Base-by-base conservation (phyloP, 768 basidiomycete species). In the Tephrocybe sp. region DNA sequence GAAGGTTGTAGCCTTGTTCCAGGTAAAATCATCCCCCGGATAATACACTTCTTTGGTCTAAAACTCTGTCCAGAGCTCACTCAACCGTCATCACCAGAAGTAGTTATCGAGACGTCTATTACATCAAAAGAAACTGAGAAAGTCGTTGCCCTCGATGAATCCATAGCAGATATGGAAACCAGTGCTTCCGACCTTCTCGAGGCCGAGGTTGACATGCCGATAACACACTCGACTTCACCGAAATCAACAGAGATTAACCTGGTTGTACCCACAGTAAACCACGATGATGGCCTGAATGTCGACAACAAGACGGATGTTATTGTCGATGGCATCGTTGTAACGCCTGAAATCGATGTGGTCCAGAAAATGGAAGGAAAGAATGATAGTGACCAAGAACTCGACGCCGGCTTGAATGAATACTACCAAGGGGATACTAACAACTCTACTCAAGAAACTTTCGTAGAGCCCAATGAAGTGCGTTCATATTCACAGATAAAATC, bases 321-420 rank as follows among this genome's bases (percentile, higher is more conserved):
- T n/a, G n/a, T n/a, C n/a, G n/a, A n/a, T n/a, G n/a, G n/a, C 24
- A 28, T 28, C 15, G 14, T n/a, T 43, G 6, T 28, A 15, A n/a
- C 26, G 11, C n/a, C 42, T 17, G 42, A 28, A 57, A 57, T 32
- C 45, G 41, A 26, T 53, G 60, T 11, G 32, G 41, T 37, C 40
- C 30, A 38, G 55, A 48, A 48, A 34, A 46, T 21, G 38, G 48
- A 34, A 40, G 10, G 15, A 10, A 30, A 30, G 28, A 18, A 17
- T 12, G 18, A 32, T 7, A 12, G 20, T 30, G 24, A 14, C n/a
- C 60, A 58, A 12, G 56, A 34, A 50, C 40, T 37, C 10, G 38
- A 20, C 15, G 20, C 52, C 24, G 58, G 58, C 24, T 47, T 57
- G 17, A 40, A 46, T 6, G 34, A 30, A n/a, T 11, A 21, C 30